Conservation (phyloP, 495 filamentous ascomycete species). For the Bacidia rubella region DNA sequence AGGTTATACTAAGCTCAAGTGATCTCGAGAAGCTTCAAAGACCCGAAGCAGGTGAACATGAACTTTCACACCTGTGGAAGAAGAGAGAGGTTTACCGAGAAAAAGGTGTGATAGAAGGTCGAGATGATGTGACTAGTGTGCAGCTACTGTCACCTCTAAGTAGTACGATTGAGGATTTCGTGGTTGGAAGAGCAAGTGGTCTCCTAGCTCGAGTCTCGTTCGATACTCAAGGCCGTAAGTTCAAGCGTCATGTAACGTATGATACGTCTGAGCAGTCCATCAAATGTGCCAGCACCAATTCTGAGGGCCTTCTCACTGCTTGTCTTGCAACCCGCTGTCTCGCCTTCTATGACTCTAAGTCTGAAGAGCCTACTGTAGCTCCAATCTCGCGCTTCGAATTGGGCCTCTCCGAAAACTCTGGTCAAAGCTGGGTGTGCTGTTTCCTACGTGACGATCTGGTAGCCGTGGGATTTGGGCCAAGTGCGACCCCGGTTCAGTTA, state of each 20-base stretch:
- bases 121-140: conserved; percentile 49
- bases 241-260: conserved; percentile 15
- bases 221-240: conserved; percentile 10
- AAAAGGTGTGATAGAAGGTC: conserved; percentile 36
- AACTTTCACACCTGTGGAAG: conserved; percentile 12
- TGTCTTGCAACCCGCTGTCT: conserved; percentile 31
- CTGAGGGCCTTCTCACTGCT: conserved; percentile 26
- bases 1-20: conserved; percentile 36
- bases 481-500: conserved; percentile 33
- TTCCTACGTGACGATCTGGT: conserved; percentile 37
- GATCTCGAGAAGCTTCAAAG: background rate
- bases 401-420: conserved; percentile 16
- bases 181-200: conserved; percentile 35
- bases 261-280: conserved; percentile 10
- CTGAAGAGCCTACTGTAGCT: conserved; percentile 20
- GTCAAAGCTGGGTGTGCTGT: conserved; percentile 35
- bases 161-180: conserved; percentile 23
- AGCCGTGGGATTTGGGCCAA: conserved; percentile 36
- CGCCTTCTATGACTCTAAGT: conserved; percentile 33
- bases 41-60: background rate
- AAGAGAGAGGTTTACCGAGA: conserved; percentile 42
- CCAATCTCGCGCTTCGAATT: conserved; percentile 28
- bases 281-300: background rate
- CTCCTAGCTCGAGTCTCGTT: conserved; percentile 21
- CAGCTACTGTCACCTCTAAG: conserved; percentile 35